Evolutionary conservation across 108 stramenopile species (phyloP).

Genomic region (Fragilaria radians): DNA sequence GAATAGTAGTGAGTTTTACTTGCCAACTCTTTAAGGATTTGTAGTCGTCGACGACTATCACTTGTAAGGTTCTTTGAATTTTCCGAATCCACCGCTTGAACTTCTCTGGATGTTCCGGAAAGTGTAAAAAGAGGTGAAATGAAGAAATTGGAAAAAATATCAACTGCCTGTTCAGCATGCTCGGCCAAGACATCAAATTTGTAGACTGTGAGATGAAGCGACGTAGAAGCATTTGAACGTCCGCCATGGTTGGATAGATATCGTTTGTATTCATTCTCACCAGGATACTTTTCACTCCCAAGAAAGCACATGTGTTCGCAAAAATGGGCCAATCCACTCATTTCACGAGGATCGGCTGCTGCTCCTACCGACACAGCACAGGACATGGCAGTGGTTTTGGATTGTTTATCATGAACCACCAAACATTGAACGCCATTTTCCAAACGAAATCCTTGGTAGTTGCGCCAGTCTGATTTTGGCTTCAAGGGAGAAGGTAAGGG

Average conservation of each 20-base stretch:
- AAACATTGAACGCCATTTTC: constrained; percentile 39
- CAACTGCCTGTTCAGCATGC: constrained; percentile 63
- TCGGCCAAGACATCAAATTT: constrained; percentile 80
- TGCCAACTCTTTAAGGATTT: constrained; percentile 69
- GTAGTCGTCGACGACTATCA: constrained; percentile 70
- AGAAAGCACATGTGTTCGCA: constrained; percentile 90
- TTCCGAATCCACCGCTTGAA: constrained; percentile 83
- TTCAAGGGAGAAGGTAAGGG: constrained; percentile 41
- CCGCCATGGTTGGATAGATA: constrained; percentile 72
- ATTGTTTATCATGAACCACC: constrained; percentile 65
- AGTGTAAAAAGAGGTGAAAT: constrained; percentile 65
- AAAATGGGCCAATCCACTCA: constrained; percentile 87
- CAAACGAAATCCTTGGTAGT: constrained; percentile 53
- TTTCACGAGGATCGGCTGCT: constrained; percentile 55
- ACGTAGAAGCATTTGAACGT: constrained; percentile 78
- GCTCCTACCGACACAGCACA: constrained; percentile 62
- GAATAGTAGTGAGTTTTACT: constrained; percentile 65
- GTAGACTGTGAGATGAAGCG: constrained; percentile 75
- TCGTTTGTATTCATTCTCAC: constrained; percentile 79
- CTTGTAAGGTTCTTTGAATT: constrained; percentile 82
- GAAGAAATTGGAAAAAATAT: constrained; percentile 82
- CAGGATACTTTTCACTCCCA: constrained; percentile 65
- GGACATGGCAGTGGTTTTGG: constrained; percentile 72
- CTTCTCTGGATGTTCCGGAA: constrained; percentile 70
- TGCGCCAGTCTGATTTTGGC: constrained; percentile 69